Percentiles rank a stretch among this genome's conserved stretches.
Conservation (phyloP, 2,329 filamentous ascomycete species). For the Aspergillus neotritici region DNA sequence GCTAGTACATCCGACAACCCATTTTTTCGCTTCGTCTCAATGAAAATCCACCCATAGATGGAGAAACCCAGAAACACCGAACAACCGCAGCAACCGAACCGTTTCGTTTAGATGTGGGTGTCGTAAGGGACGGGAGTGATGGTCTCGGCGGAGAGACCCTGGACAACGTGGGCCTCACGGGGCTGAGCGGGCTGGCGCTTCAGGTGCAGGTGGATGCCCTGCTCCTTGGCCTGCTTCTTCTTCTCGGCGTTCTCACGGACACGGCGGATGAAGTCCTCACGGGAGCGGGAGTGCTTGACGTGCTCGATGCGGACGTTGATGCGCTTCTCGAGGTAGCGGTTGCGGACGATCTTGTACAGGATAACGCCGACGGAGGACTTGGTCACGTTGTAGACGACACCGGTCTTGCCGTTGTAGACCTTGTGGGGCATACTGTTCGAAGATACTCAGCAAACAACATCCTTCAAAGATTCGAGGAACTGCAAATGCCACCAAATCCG, state of each 20-base stretch:
- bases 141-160: slow-evolving; percentile 84
- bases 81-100: slow-evolving; percentile 33
- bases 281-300: slow-evolving; percentile 86
- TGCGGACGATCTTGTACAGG: slow-evolving; percentile 99
- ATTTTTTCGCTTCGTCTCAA: slow-evolving; percentile 34
- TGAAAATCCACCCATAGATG: slow-evolving; percentile 32
- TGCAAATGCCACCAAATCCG: slow-evolving; percentile 4
- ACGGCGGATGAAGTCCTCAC: slow-evolving; percentile 92
- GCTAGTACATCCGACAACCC: slow-evolving; percentile 35
- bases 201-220: slow-evolving; percentile 80
- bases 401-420: slow-evolving; percentile 99
- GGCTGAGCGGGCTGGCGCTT: slow-evolving; percentile 84
- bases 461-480: slow-evolving; percentile 7
- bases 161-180: slow-evolving; percentile 73
- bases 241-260: slow-evolving; percentile 94
- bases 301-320: slow-evolving; percentile 99
- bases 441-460: slow-evolving; percentile 20
- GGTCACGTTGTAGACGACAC: slow-evolving; percentile 98
- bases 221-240: slow-evolving; percentile 87
- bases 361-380: slow-evolving; percentile 97
- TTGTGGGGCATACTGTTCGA: slow-evolving; percentile 86
- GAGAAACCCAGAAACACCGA: slow-evolving; percentile 36
- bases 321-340: slow-evolving; percentile 99
- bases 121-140: slow-evolving; percentile 91
- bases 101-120: slow-evolving; percentile 79